Conservation (phyloP, 805 yeast genomes). For the Starmera pachycereana region DNA sequence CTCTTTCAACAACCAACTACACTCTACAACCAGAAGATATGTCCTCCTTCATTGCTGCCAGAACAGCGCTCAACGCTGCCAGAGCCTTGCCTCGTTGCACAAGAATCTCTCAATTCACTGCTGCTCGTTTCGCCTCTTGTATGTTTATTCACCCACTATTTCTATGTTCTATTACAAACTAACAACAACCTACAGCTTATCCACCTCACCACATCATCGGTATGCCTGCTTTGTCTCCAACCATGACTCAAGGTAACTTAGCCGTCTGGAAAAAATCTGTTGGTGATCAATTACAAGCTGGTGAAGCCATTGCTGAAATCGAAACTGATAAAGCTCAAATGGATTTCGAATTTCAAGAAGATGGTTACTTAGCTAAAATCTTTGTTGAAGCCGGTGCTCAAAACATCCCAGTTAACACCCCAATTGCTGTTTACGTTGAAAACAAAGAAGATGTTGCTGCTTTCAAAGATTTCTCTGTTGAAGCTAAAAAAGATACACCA, state of each 20-base stretch:
- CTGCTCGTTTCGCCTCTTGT: conserved; percentile 16
- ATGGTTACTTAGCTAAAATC: conserved; percentile 84
- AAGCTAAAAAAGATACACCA: conserved; percentile 52
- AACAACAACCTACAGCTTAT: conserved; percentile 23
- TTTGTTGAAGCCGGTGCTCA: conserved; percentile 75
- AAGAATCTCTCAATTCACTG: conserved; percentile 7
- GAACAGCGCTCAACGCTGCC: too few relatives aligned
- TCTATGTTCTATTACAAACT: not conserved
- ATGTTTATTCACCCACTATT: not conserved
- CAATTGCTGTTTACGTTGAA: conserved; percentile 95
- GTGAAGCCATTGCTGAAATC: conserved; percentile 92
- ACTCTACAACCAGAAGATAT: too few relatives aligned
- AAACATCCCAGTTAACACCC: conserved; percentile 89
- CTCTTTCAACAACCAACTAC: too few relatives aligned
- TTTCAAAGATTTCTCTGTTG: conserved; percentile 78
- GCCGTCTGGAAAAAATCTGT: conserved; percentile 83
- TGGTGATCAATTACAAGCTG: conserved; percentile 84
- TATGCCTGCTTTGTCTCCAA: conserved; percentile 99
- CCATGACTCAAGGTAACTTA: conserved; percentile 94
- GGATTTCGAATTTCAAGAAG: conserved; percentile 98
- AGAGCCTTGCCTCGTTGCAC: conserved; percentile 6
- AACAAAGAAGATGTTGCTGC: conserved; percentile 77
- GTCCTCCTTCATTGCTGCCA: too few relatives aligned
- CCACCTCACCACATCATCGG: conserved; percentile 83
- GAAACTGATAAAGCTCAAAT: conserved; percentile 97